Base-by-base conservation (phyloP, 257 asterid genomes). In the Apocynum venetum region DNA sequence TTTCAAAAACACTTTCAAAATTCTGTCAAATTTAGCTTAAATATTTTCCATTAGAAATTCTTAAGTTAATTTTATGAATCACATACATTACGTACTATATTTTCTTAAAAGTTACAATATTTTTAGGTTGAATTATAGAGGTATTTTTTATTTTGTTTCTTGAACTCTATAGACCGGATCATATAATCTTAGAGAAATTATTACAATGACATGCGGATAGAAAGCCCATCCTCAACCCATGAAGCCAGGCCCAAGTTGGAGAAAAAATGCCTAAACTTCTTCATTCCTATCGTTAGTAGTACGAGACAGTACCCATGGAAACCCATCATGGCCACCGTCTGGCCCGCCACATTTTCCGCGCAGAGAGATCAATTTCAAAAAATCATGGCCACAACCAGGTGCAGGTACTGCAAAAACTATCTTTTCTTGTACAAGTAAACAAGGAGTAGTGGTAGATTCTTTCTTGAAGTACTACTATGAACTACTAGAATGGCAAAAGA, bases 291-390 rank as follows among this genome's bases (percentile, higher is more conserved):
- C 13, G 40, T n/a, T n/a, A n/a, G 25, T 14, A 15, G 79, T 63
- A 77, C 65, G 69, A 25, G 3, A 11, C 2, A 69, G 11, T 43
- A 2, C 52, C 4, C 11, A 8, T 40, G 31, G n/a, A 6, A 40
- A 17, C 71, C 47, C 71, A 38, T 5, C 44, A 36, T 6, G 8
- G 31, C 72, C 70, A 79, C 56, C 6, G 66, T 49, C 48, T 40
- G 35, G 61, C 71, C 77, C 81, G 81, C 81, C 88, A 82, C 35
- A 56, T 47, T 76, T 72, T 79, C 81, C 72, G 71, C 80, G 57
- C 78, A 36, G 13, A 74, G 41, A 56, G 5, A 51, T 25, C 47
- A 68, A 35, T 60, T 61, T 57, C 68, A 41, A 11, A 75, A 36
- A n/a, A 5, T 36, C 13, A 48, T 49, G 59, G 56, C 43, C 14